Evolutionary conservation across 2,329 filamentous ascomycete genomes (phyloP).

Genomic region (Xylariaceae sp.): DNA sequence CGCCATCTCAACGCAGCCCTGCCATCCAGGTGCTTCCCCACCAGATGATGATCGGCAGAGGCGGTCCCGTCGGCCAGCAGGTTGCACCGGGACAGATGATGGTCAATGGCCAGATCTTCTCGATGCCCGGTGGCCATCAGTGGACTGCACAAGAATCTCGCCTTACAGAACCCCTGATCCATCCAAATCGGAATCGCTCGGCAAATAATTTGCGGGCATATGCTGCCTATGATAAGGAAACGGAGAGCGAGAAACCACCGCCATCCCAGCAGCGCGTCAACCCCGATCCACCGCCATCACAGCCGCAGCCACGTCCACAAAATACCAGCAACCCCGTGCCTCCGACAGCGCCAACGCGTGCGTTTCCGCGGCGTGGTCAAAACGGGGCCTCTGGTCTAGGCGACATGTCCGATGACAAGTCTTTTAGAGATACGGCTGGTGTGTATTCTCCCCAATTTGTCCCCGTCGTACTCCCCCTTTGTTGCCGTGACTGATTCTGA

Average conservation of each 20-base stretch:
- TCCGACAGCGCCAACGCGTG: conserved; percentile 49
- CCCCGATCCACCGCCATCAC: conserved; percentile 19
- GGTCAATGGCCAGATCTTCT: conserved; percentile 26
- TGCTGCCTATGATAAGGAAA: conserved; percentile 51
- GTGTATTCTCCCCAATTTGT: conserved; percentile 35
- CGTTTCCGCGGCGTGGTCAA: conserved; percentile 32
- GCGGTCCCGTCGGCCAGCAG: conserved; percentile 23
- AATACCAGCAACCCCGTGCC: conserved; percentile 35
- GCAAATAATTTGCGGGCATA: conserved; percentile 33
- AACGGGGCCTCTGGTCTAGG: conserved; percentile 38
- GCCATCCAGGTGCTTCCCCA: conserved; percentile 20
- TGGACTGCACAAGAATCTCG: conserved; percentile 56
- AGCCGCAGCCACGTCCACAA: conserved; percentile 22
- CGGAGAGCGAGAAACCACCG: conserved; percentile 31
- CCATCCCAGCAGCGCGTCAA: conserved; percentile 16
- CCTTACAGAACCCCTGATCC: conserved; percentile 47
- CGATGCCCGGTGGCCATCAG: conserved; percentile 39
- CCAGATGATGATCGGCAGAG: conserved; percentile 24
- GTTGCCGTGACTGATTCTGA: neutral
- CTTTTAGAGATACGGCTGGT: conserved; percentile 49
- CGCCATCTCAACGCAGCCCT: conserved; percentile 18
- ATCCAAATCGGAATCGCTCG: conserved; percentile 36
- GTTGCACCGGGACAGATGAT: conserved; percentile 22
- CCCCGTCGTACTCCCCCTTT: conserved; percentile 21
- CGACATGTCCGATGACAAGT: conserved; percentile 37